These are phyloP conservation scores for Diaporthe velutina DNA, from an alignment of 2,329 filamentous ascomycete species.

Conservation along the genomic window DNA sequence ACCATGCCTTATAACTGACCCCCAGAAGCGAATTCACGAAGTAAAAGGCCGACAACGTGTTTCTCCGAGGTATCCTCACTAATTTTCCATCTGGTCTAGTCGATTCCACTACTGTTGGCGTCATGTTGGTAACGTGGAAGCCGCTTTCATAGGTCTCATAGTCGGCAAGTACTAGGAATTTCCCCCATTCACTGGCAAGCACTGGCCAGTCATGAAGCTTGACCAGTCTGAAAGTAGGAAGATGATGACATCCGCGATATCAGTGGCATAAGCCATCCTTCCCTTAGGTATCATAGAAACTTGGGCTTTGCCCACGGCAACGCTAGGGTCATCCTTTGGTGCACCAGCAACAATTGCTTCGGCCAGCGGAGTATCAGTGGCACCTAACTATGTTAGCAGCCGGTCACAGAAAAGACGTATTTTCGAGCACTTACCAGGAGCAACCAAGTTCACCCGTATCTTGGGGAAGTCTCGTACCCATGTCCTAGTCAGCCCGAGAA, in stretches of 20 bases:
- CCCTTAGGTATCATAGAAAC: not conserved
- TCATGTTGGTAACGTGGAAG: not conserved
- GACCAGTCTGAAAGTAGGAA: constrained; percentile 7
- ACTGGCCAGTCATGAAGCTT: constrained; percentile 14
- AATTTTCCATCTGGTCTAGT: not conserved
- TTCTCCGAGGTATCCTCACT: not conserved
- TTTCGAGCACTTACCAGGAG: not conserved
- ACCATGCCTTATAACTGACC: too few relatives aligned
- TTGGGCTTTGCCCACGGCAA: not conserved
- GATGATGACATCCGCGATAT: not conserved
- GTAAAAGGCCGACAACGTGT: too few relatives aligned
- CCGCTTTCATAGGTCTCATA: not conserved
- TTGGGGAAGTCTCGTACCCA: constrained; percentile 1
- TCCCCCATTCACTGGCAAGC: not conserved
- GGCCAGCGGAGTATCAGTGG: constrained; percentile 5
- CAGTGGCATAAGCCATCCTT: constrained; percentile 12
- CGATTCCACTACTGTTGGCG: too few relatives aligned
- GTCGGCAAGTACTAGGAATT: not conserved
- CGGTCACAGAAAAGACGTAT: too few relatives aligned
- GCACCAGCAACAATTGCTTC: not conserved
- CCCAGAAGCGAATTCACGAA: too few relatives aligned
- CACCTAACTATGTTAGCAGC: not conserved
- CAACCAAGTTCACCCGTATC: not conserved
- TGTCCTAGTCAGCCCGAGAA: not conserved
- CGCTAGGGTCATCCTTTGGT: not conserved